Evolutionary conservation across 2,329 filamentous ascomycete genomes (phyloP), one percentile per base, ranked within the genome.

Genomic region (Fonsecaea erecta): DNA sequence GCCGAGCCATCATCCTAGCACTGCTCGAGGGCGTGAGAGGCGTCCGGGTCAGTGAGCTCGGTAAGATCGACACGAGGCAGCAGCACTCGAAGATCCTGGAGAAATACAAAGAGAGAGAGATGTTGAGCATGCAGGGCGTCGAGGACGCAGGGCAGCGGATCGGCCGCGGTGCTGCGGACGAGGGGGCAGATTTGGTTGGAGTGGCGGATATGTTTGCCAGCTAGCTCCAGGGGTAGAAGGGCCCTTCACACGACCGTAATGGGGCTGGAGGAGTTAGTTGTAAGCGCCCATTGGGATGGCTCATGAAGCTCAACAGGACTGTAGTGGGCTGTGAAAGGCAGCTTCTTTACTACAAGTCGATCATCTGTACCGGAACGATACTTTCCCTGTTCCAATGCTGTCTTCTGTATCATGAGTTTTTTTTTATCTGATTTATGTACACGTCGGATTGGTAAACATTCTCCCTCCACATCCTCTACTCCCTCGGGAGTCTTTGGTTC

Each of bases 11-110:
- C 26, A 87, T 99, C 16, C 80, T 99, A 8, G 92, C 97, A 68
- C 80, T 99, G 16, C 82, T 99, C 24, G 91, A 93, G 71, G 89
- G 93, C 51, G 84, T 99, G 6, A 88, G 96, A 71, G 95, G 95
- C 0, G 89, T 98, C 5, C 94, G 93, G 72, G 91, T 99, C 62
- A 91, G 93, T 7, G 95, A 99, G 78, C 90, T 95, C 81, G 95
- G 95, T 28, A 95, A 92, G 77, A 87, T 99, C 26, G 77, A 83
- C 57, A 70, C 64, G 60, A 55, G 63, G 18, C 63, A 58, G 43
- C 68, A 71, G 43, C 66, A 70, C 34, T 68, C 65, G 5, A 65
- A 67, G 51, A 66, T 72, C 3, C 34, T 72, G 52, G 70, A 72
- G 53, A 71, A 71, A 46, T 72, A 72, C 62, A 72, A 72, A 54